These are phyloP conservation scores for Lactuca saligna DNA, from an alignment of 129 eudicot species.

Conservation along the genomic window DNA sequence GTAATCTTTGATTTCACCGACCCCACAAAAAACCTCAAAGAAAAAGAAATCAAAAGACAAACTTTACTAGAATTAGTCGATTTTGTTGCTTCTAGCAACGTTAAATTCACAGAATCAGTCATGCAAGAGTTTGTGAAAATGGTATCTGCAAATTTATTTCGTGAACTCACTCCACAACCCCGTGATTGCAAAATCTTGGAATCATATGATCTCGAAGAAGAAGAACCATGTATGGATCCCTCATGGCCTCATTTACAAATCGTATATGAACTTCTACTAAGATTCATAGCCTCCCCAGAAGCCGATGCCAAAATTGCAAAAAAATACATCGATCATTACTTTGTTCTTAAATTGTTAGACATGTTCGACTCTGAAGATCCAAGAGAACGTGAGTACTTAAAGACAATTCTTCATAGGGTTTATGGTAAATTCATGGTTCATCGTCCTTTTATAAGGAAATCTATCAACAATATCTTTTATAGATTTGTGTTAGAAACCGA, in stretches of 20 bases:
- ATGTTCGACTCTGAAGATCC: constrained; percentile 89
- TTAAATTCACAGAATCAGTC: constrained; percentile 55
- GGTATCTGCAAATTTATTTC: constrained; percentile 73
- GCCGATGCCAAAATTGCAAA: constrained; percentile 71
- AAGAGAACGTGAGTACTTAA: constrained; percentile 80
- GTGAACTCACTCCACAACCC: constrained; percentile 65
- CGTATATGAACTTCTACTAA: constrained; percentile 70
- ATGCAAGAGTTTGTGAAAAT: constrained; percentile 76
- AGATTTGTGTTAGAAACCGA: constrained; percentile 71
- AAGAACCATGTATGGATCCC: constrained; percentile 89
- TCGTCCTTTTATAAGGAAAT: constrained; percentile 72
- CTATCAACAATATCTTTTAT: constrained; percentile 71
- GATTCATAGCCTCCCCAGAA: constrained; percentile 83
- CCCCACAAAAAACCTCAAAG: constrained; percentile 72
- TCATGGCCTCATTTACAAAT: constrained; percentile 91
- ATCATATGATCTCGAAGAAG: constrained; percentile 77
- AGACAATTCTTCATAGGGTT: constrained; percentile 75
- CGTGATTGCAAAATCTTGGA: constrained; percentile 61
- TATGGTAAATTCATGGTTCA: constrained; percentile 93
- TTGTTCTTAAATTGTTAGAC: constrained; percentile 68
- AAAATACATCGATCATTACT: constrained; percentile 65
- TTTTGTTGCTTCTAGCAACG: constrained; percentile 60
- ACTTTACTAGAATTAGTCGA: constrained; percentile 80
- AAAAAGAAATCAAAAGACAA: constrained; percentile 85
- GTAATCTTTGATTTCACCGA: constrained; percentile 70